Base-by-base conservation (phyloP, 176 grass and related monocot genomes). In the Aegilops sharonensis region DNA sequence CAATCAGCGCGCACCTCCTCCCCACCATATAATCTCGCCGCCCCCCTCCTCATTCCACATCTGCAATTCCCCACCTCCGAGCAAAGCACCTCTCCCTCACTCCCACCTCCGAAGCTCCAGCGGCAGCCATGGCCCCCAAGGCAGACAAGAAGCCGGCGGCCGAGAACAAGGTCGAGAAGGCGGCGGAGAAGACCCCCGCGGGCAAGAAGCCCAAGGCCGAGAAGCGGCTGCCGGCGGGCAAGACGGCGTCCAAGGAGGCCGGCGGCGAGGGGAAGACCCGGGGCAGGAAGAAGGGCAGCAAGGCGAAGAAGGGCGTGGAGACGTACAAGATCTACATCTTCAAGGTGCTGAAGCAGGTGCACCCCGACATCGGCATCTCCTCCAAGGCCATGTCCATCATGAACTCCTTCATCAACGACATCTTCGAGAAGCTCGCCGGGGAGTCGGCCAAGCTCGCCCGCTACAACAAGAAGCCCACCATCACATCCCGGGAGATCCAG, bases 241-340 rank as follows among this genome's bases (percentile, higher is more conserved):
- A 59, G 54, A 20, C 54, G 54, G 54, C 54, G 18, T 21, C 18
- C 54, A 59, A 59, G 54, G 54, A 59, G 50, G 15, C 50, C 15
- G 50, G 50, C 54, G 54, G 54, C 54, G 54, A 59, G 54, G 18
- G 0, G 0, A 59, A 59, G 54, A 8, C 17, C 0, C 3, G 54
- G 54, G 54, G 54, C 18, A 0, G 54, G 18, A 59, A 59, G 54
- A 59, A 59, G 54, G 54, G 54, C 18, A 59, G 54, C 54, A 87
- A 81, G 68, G 85, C 85, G 3, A 75, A 90, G 88, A 90, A 90
- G 79, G 72, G 73, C 65, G 89, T 90, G 2, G 95, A 98, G 93
- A 95, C 93, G 0, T 98, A 98, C 67, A 98, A 98, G 91, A 95
- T 98, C 72, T 98, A 98, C 89, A 98, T 95, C 79, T 98, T 98